Conservation (phyloP, 177 flowering plant genomes). For the Telopea speciosissima region DNA sequence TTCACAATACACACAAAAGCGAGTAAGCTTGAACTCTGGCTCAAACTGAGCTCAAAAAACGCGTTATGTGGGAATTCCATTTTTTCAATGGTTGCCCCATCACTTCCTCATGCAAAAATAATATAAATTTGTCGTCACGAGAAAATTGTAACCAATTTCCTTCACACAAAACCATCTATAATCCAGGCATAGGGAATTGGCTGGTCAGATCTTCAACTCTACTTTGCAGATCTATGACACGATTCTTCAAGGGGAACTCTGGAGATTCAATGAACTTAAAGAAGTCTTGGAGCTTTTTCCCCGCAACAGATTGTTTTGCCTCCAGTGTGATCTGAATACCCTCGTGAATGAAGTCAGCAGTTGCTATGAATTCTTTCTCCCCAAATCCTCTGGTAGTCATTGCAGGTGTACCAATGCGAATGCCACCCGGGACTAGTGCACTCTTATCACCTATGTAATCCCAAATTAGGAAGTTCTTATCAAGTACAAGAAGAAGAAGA, state of each 20-base stretch:
- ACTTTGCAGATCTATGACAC: constrained; percentile 42
- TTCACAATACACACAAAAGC: neutral
- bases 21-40: neutral
- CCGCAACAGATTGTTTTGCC: constrained; percentile 46
- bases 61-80: too few species aligned
- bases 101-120: neutral
- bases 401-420: constrained; percentile 92
- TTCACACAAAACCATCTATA: constrained; percentile 20
- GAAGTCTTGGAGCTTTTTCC: constrained; percentile 87
- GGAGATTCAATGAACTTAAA: constrained; percentile 53
- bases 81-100: neutral
- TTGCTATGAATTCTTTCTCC: constrained; percentile 59
- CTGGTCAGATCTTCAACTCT: constrained; percentile 74
- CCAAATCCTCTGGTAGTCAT: constrained; percentile 87
- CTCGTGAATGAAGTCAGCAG: constrained; percentile 81
- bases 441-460: constrained; percentile 77
- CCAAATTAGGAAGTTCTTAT: constrained; percentile 1
- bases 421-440: constrained; percentile 87
- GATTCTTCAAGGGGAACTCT: constrained; percentile 47
- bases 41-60: neutral
- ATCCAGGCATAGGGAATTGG: constrained; percentile 82
- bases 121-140: too few species aligned
- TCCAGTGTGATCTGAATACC: constrained; percentile 73
- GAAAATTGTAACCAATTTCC: neutral
- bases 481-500: neutral